Conservation (phyloP, 495 filamentous ascomycete species). For the Penicillium subrubescens region DNA sequence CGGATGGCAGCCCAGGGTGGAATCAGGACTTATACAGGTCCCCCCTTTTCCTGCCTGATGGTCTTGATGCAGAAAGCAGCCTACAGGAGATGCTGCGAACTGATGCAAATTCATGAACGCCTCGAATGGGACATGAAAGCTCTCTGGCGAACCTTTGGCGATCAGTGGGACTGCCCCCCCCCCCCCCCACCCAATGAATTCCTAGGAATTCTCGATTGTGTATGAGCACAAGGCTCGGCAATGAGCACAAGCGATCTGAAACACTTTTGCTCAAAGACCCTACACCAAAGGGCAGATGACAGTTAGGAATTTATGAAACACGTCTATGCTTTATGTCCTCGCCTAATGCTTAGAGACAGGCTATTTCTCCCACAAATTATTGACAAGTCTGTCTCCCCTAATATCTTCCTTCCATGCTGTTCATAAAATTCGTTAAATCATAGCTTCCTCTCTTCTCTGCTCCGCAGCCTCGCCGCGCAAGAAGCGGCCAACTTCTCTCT, state of each 20-base stretch:
- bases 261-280: background rate
- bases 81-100: background rate
- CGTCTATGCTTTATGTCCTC: background rate
- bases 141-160: too few species aligned
- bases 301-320: background rate
- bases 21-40: background rate
- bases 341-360: background rate
- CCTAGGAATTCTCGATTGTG: too few species aligned
- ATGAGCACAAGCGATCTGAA: background rate
- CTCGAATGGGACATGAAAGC: too few species aligned
- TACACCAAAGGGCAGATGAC: background rate
- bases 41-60: background rate
- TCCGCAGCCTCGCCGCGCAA: constrained; percentile 52
- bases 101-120: background rate
- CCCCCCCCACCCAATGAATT: too few species aligned
- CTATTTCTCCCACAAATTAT: too few species aligned
- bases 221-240: background rate
- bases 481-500: constrained; percentile 46
- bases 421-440: background rate
- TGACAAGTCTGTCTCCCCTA: background rate
- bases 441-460: constrained; percentile 30
- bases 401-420: background rate
- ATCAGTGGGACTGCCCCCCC: too few species aligned
- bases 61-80: background rate
- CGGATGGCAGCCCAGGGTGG: background rate